Conservation (phyloP, 2,329 filamentous ascomycete genomes). For the Phyllosticta citrichinensis region DNA sequence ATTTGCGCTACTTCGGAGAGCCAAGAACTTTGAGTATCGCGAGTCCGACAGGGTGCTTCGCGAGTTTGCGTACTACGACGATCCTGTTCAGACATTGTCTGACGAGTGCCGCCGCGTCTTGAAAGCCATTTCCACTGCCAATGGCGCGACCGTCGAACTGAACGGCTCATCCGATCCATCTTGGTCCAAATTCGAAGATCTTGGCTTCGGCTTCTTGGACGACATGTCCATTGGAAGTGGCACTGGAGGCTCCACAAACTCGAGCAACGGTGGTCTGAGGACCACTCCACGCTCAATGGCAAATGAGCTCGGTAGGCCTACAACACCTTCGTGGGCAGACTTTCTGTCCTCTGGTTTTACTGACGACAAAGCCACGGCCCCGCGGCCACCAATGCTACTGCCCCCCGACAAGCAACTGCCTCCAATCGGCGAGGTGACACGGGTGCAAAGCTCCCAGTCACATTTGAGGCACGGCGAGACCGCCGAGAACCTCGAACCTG, state of each 20-base stretch:
- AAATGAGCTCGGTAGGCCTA: conserved; percentile 66
- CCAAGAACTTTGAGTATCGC: conserved; percentile 91
- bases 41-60: conserved; percentile 79
- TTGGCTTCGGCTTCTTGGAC: conserved; percentile 72
- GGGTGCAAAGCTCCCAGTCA: conserved; percentile 79
- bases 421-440: conserved; percentile 57
- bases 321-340: conserved; percentile 96
- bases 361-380: conserved; percentile 58
- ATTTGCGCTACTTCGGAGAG: conserved; percentile 78
- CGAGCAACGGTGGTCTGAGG: conserved; percentile 41
- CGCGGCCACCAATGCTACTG: conserved; percentile 60
- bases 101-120: conserved; percentile 91
- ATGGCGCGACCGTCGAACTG: conserved; percentile 61
- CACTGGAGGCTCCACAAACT: conserved; percentile 13
- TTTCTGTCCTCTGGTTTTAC: conserved; percentile 90
- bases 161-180: conserved; percentile 56
- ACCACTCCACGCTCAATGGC: conserved; percentile 56
- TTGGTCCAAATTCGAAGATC: conserved; percentile 94
- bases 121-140: conserved; percentile 75
- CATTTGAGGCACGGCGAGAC: conserved; percentile 54
- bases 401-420: conserved; percentile 87
- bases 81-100: conserved; percentile 77
- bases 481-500: conserved; percentile 69
- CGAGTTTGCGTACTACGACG: conserved; percentile 78
- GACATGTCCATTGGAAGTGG: conserved; percentile 42